Evolutionary conservation across 2,329 filamentous ascomycete genomes (phyloP).

Genomic region (Claviceps cyperi): DNA sequence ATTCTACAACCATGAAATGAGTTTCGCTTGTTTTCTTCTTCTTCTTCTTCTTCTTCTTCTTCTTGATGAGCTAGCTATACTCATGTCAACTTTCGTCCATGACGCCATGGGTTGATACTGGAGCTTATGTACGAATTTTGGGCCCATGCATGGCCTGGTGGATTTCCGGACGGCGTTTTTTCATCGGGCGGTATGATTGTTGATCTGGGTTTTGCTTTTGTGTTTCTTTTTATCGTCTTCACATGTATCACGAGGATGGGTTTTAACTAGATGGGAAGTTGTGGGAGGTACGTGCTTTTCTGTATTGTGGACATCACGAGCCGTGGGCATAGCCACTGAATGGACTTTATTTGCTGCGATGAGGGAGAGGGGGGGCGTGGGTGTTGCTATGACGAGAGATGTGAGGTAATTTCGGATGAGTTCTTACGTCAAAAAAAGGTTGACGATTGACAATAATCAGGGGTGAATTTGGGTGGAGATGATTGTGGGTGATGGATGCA

Average conservation of each 20-base stretch:
- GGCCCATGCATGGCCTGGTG: background rate
- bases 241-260: background rate
- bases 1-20: background rate
- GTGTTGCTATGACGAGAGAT: too few relatives aligned
- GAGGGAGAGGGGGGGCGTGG: too few relatives aligned
- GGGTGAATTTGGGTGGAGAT: too few relatives aligned
- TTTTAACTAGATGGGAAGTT: background rate
- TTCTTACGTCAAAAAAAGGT: too few relatives aligned
- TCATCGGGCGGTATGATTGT: background rate
- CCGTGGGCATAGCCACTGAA: too few relatives aligned
- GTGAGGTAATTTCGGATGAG: too few relatives aligned
- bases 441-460: too few relatives aligned
- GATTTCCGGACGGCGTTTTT: background rate
- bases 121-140: background rate
- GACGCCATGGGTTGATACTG: background rate
- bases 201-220: background rate
- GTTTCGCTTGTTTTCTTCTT: background rate
- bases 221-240: background rate
- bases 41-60: background rate
- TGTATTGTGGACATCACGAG: too few relatives aligned
- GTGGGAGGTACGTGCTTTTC: too few relatives aligned
- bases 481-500: too few relatives aligned
- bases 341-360: too few relatives aligned
- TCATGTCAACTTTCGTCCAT: background rate
- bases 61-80: background rate